Conservation (phyloP, 192 early-diverging fungal species). For the Geosiphon pyriformis region DNA sequence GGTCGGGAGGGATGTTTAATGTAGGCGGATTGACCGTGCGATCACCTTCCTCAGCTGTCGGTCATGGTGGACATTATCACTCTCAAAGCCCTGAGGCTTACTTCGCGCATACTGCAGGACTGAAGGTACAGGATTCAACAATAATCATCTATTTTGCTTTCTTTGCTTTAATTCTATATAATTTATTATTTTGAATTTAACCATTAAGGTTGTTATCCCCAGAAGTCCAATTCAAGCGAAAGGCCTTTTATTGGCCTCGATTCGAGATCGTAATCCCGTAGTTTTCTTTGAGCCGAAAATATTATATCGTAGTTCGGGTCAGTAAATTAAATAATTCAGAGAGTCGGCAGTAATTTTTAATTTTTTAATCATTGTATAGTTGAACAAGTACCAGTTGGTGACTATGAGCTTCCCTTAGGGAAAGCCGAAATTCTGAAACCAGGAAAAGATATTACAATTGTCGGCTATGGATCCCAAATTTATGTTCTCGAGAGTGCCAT, state of each 20-base stretch:
- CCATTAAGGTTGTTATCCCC: conserved; percentile 72
- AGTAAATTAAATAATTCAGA: not conserved
- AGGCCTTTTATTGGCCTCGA: conserved; percentile 83
- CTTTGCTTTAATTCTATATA: no score
- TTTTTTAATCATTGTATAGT: conserved; percentile 41
- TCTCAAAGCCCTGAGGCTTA: conserved; percentile 90
- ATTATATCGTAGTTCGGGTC: conserved; percentile 85
- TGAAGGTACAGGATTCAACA: conserved; percentile 56
- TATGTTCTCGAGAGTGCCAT: conserved; percentile 92
- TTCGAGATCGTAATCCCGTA: conserved; percentile 90
- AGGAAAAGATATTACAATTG: conserved; percentile 84
- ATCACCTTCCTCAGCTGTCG: conserved; percentile 88
- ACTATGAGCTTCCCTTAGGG: conserved; percentile 85
- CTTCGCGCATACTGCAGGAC: conserved; percentile 91
- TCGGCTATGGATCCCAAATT: conserved; percentile 89
- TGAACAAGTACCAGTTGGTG: conserved; percentile 88
- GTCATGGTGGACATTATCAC: conserved; percentile 97
- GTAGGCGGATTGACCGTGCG: conserved; percentile 87
- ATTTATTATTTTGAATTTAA: not conserved
- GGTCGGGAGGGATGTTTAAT: conserved; percentile 88
- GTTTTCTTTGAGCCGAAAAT: conserved; percentile 97
- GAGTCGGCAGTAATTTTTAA: not conserved
- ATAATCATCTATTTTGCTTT: conserved; percentile 4
- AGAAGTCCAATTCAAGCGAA: conserved; percentile 93
- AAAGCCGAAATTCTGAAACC: conserved; percentile 85